Conservation (phyloP, 208 protist genomes). For the Trypanosoma congolense region DNA sequence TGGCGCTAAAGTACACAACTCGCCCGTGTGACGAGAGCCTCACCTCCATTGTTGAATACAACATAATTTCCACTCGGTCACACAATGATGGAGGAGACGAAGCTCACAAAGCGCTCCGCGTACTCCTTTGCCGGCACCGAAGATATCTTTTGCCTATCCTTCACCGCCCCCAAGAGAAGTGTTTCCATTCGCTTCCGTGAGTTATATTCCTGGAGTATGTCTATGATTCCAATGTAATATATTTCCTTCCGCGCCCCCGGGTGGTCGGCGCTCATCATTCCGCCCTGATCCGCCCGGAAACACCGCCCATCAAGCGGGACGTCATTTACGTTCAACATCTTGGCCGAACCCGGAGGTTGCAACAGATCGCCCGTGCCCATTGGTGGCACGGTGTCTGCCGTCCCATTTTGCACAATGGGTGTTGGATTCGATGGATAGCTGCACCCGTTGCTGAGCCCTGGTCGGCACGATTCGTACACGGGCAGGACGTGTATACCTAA, state of each 20-base stretch:
- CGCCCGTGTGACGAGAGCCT: no score
- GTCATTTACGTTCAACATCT: neutral
- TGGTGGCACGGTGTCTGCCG: neutral
- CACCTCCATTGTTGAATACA: no score
- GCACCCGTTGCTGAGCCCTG: neutral
- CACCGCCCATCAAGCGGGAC: conserved; percentile 48
- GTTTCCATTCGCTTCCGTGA: conserved; percentile 77
- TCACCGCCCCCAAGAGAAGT: conserved; percentile 38
- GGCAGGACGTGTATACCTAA: conserved; percentile 86
- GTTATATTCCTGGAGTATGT: conserved; percentile 92
- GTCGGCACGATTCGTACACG: neutral
- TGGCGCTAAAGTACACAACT: no score
- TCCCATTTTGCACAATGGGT: neutral
- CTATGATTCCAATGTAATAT: conserved; percentile 93
- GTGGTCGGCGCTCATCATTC: conserved; percentile 71
- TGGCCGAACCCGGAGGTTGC: neutral
- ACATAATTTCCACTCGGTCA: no score
- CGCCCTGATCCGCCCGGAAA: conserved; percentile 76
- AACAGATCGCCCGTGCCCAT: conserved; percentile 2
- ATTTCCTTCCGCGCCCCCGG: conserved; percentile 61
- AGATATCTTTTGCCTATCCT: conserved; percentile 80
- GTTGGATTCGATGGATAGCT: neutral
- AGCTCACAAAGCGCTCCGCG: conserved; percentile 79
- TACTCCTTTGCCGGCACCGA: conserved; percentile 82
- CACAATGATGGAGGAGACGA: conserved; percentile 87